A percentile compares a stretch with the other conserved stretches of the same genome.
These are phyloP conservation scores for Jatropha multifida DNA, from an alignment of 441 rosid genomes.

Conservation along the genomic window DNA sequence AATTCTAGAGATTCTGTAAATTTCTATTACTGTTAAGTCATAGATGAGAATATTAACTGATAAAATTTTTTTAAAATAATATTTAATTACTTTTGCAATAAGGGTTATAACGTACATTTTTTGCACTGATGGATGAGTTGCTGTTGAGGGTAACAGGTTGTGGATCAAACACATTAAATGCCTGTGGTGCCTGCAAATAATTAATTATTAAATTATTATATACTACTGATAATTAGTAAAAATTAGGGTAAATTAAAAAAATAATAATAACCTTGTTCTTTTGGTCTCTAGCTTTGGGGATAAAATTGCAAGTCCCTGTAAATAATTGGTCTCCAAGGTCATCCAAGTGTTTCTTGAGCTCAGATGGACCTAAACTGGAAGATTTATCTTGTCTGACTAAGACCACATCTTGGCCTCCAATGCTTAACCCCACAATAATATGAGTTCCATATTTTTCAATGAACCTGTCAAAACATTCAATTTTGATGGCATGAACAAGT, in stretches of 20 bases:
- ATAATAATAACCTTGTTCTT: constrained; percentile 42
- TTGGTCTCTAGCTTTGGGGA: constrained; percentile 35
- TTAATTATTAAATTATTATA: not conserved
- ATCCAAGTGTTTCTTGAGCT: constrained; percentile 62
- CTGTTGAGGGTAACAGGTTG: constrained; percentile 41
- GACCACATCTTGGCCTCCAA: constrained; percentile 82
- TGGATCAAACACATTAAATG: constrained; percentile 69
- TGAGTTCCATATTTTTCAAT: constrained; percentile 94
- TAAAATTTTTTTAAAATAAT: too few relatives aligned
- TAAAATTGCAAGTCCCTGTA: constrained; percentile 59
- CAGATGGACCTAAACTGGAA: constrained; percentile 49
- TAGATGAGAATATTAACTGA: too few relatives aligned
- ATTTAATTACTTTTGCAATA: not conserved
- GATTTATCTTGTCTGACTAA: constrained; percentile 68
- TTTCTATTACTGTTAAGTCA: too few relatives aligned
- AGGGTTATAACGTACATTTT: constrained; percentile 55
- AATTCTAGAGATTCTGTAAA: not conserved
- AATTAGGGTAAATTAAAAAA: not conserved
- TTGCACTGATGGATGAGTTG: constrained; percentile 43
- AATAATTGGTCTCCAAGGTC: constrained; percentile 82
- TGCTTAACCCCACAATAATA: constrained; percentile 64
- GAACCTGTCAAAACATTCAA: constrained; percentile 48
- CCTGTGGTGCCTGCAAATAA: constrained; percentile 57
- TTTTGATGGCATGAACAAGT: not conserved
- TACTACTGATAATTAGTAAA: not conserved